Evolutionary conservation across 768 basidiomycete genomes (phyloP), one percentile per base, ranked within the genome.

Genomic region (Rhodosporidiobolus sp.): DNA sequence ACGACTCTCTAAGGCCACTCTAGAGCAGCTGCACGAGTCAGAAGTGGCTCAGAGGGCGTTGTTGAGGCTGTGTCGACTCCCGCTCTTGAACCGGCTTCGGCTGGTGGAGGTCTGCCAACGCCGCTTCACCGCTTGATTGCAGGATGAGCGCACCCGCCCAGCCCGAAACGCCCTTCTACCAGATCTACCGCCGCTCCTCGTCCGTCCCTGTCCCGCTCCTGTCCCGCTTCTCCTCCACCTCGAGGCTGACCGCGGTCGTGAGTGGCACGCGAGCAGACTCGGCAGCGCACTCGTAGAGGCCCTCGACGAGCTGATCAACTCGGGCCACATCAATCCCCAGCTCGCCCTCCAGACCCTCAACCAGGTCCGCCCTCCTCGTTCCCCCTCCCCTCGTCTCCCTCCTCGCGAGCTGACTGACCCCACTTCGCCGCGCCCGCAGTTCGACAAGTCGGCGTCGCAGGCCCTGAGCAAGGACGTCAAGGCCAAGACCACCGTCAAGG

Each of bases 251-350:
- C 22, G 10, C 28, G 10, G 7, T 20, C 22, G 11, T 35, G 12
- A 43, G 14, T 14, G 32, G 32, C 43, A 9, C 54, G 35, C 63
- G 17, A 20, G 16, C 80, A 98, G 96, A 76, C 92, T 98, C 81
- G 96, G 96, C 63, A 92, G 94, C 86, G 93, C 95, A 63, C 85
- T 99, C 63, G 95, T 94, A 22, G 96, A 99, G 84, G 94, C 95
- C 76, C 87, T 99, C 78, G 96, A 99, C 83, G 95, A 98, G 83
- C 87, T 99, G 76, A 97, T 99, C 78, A 95, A 94, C 57, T 90
- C 90, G 79, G 95, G 95, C 4, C 88, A 91, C 61, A 99, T 99
- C 78, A 95, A 94, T 28, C 95, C 95, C 20, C 95, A 98, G 83
- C 82, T 98, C 77, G 96, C 95, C n/a, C 92, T 97, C 89, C 92